Evolutionary conservation across 768 basidiomycete species (phyloP).

Genomic region (Lactifluus pinguis): DNA sequence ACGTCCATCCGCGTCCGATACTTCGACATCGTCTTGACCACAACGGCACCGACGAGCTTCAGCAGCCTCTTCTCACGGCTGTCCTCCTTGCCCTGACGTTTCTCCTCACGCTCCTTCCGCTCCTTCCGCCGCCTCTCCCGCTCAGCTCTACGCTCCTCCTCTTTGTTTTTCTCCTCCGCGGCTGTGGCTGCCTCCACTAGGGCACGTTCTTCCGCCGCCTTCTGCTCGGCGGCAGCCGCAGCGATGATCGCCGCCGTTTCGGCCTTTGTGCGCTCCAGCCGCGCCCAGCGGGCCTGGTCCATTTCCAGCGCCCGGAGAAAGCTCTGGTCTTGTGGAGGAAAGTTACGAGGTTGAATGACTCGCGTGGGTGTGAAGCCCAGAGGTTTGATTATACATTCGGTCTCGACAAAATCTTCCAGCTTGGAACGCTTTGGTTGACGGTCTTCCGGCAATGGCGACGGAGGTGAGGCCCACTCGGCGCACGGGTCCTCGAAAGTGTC

Average conservation of each 20-base stretch:
- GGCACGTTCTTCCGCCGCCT: constrained; percentile 19
- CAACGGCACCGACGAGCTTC: constrained; percentile 80
- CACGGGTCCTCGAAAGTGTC: constrained; percentile 21
- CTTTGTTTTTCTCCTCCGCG: constrained; percentile 17
- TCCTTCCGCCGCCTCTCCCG: constrained; percentile 20
- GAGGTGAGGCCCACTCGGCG: not conserved
- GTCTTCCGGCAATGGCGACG: constrained; percentile 11
- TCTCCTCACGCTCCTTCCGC: constrained; percentile 26
- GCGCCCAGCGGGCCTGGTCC: constrained; percentile 8
- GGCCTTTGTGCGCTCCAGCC: constrained; percentile 18
- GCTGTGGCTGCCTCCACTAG: constrained; percentile 19
- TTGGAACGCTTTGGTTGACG: constrained; percentile 21
- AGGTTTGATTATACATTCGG: constrained; percentile 22
- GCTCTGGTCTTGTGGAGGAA: not conserved
- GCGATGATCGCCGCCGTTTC: constrained; percentile 36
- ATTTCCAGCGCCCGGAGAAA: not conserved
- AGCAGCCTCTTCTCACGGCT: constrained; percentile 74
- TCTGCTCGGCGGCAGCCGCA: constrained; percentile 28
- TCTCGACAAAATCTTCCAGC: constrained; percentile 15
- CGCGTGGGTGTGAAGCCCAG: constrained; percentile 16
- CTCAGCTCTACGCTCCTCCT: constrained; percentile 22
- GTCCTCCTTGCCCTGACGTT: constrained; percentile 52
- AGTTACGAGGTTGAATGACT: not conserved
- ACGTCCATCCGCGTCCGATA: constrained; percentile 64
- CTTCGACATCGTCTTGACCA: constrained; percentile 91